phyloP scores from a whole-genome alignment of 495 filamentous ascomycete species.

The Zalerion maritima region DNA sequence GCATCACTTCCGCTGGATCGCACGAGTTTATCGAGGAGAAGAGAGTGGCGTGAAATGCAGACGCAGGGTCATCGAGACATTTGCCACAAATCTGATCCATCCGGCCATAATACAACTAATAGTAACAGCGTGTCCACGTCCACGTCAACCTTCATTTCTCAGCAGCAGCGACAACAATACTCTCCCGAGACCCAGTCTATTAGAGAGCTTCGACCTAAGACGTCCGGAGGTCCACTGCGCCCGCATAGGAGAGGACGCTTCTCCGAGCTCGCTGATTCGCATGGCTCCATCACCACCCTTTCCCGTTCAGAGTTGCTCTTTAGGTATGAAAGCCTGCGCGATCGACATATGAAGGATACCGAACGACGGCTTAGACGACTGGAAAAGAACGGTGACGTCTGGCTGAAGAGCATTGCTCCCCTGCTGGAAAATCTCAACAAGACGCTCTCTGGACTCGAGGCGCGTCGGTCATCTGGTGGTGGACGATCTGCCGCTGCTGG shows the following conservation, averaged over 20 bases:
- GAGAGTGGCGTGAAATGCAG: too few species aligned
- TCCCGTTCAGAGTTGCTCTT: constrained; percentile 10
- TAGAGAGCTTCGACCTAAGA: too few species aligned
- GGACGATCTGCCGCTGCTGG: constrained; percentile 5
- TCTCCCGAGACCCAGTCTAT: too few species aligned
- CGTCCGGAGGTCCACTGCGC: constrained; percentile 5
- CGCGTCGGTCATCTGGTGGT: background rate
- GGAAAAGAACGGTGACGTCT: constrained; percentile 17
- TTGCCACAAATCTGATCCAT: too few species aligned
- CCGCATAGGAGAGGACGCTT: constrained; percentile 6
- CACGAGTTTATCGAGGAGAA: too few species aligned
- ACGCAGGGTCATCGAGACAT: too few species aligned
- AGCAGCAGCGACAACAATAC: too few species aligned
- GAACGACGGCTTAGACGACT: constrained; percentile 14
- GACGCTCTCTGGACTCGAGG: constrained; percentile 2
- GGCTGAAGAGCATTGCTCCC: constrained; percentile 16
- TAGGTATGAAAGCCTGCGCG: constrained; percentile 19
- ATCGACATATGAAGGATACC: constrained; percentile 21
- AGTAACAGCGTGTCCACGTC: too few species aligned
- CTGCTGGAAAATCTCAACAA: constrained; percentile 18
- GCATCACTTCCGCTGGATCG: too few species aligned
- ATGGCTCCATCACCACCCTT: constrained; percentile 7
- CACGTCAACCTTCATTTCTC: too few species aligned
- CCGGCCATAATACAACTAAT: too few species aligned
- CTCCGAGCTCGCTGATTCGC: constrained; percentile 1